A percentile compares a stretch with the other conserved stretches of the same genome.
These are phyloP conservation scores for Solanum bukasovii DNA, from an alignment of 257 asterid genomes.

Conservation along the genomic window DNA sequence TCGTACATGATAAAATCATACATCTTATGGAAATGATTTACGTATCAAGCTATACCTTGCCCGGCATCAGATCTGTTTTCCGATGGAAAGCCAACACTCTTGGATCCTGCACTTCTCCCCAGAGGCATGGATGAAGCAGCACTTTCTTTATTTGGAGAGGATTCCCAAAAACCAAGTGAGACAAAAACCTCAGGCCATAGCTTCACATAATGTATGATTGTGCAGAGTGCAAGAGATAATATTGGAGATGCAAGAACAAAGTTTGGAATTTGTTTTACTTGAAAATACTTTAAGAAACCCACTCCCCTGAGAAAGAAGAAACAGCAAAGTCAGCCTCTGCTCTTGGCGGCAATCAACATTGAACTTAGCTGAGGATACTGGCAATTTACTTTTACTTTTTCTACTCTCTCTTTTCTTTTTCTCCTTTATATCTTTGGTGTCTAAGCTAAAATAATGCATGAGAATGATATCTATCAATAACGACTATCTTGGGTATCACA, in stretches of 20 bases:
- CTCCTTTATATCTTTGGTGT: not conserved
- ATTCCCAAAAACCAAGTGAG: slow-evolving; percentile 55
- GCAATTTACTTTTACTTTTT: not conserved
- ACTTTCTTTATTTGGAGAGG: slow-evolving; percentile 17
- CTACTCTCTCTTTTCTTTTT: not conserved
- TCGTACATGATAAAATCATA: not conserved
- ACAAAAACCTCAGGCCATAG: slow-evolving; percentile 59
- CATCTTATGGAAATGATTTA: not conserved
- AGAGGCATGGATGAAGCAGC: slow-evolving; percentile 18
- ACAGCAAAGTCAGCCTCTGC: not conserved
- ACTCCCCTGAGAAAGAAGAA: slow-evolving; percentile 61
- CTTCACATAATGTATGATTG: slow-evolving; percentile 59
- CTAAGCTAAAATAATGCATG: not conserved
- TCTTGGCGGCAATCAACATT: not conserved
- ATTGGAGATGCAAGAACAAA: slow-evolving; percentile 87
- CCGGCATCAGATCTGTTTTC: slow-evolving; percentile 12
- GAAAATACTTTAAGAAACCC: slow-evolving; percentile 84
- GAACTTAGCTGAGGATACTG: not conserved
- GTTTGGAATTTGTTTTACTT: slow-evolving; percentile 81
- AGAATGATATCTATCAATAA: not conserved
- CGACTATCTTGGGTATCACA: not conserved
- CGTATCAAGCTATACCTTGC: slow-evolving; percentile 35
- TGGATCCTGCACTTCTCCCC: slow-evolving; percentile 16
- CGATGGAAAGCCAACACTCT: slow-evolving; percentile 8
- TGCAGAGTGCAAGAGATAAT: slow-evolving; percentile 60